These are phyloP conservation scores for Fraxinus xanthoxyloides DNA, from an alignment of 305 asterid genomes.

Conservation along the genomic window DNA sequence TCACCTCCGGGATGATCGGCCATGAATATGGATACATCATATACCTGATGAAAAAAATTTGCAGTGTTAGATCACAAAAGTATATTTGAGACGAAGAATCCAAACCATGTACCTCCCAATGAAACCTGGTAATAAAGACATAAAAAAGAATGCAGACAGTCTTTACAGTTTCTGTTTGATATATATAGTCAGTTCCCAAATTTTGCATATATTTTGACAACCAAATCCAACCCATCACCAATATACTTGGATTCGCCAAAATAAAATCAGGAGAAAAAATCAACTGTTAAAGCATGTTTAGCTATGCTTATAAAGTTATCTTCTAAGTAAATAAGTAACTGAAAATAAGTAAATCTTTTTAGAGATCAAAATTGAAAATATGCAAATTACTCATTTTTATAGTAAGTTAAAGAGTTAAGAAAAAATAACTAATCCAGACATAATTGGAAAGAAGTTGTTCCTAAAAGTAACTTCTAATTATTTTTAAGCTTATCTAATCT, in stretches of 20 bases:
- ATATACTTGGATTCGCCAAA: background rate
- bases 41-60: constrained; percentile 46
- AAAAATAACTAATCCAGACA: background rate
- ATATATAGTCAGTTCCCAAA: background rate
- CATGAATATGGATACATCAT: constrained; percentile 80
- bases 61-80: background rate
- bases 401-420: background rate
- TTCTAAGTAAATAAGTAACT: background rate
- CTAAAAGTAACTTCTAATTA: background rate
- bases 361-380: background rate
- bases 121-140: background rate
- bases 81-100: background rate
- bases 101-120: background rate
- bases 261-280: background rate
- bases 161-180: background rate
- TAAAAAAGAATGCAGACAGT: background rate
- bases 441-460: background rate
- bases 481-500: background rate
- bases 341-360: background rate
- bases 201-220: background rate
- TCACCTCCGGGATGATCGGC: constrained; percentile 93
- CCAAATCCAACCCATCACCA: background rate
- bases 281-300: background rate
- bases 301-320: background rate
- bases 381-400: background rate